Evolutionary conservation across 2,329 filamentous ascomycete species (phyloP).

Genomic region (Pyrenophora teres): DNA sequence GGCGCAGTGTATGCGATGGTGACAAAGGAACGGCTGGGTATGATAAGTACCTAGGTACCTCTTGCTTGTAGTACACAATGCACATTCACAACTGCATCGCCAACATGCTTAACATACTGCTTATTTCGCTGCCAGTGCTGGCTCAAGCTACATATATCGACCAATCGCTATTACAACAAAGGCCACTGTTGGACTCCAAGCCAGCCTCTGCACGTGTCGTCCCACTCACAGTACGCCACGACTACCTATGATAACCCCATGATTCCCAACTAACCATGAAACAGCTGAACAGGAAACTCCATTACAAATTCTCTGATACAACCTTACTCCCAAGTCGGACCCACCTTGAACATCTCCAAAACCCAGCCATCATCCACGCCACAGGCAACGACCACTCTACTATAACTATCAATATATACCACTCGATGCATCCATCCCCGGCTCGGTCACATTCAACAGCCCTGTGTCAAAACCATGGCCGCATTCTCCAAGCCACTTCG

Average conservation of each 20-base stretch:
- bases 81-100: neutral
- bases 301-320: slow-evolving; percentile 7
- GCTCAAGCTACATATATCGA: slow-evolving; percentile 4
- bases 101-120: slow-evolving; percentile 1
- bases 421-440: neutral
- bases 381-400: neutral
- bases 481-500: neutral
- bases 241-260: neutral
- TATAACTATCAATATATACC: slow-evolving; percentile 10
- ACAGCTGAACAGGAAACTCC: slow-evolving; percentile 11
- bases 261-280: neutral
- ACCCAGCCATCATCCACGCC: neutral
- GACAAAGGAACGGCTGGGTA: neutral
- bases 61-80: neutral
- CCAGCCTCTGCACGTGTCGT: neutral
- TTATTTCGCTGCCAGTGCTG: neutral
- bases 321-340: neutral
- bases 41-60: neutral
- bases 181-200: slow-evolving; percentile 5
- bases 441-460: slow-evolving; percentile 2
- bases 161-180: slow-evolving; percentile 9
- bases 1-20: neutral
- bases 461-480: neutral
- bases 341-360: slow-evolving; percentile 6
- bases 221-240: slow-evolving; percentile 1